phyloP scores from a whole-genome alignment of 345 rosid genomes.

The Eucalyptus viminalis region DNA sequence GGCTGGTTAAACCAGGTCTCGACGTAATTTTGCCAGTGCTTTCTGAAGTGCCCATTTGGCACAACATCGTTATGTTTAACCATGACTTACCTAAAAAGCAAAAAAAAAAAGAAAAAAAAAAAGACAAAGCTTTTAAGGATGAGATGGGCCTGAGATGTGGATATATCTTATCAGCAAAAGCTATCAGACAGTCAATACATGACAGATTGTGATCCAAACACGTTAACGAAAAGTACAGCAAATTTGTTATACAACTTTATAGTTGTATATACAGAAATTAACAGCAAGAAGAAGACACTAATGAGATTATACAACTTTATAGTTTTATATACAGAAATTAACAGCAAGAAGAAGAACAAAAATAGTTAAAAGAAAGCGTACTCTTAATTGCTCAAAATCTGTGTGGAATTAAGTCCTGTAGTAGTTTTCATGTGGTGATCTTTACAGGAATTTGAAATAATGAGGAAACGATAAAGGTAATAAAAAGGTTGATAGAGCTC shows the following conservation, averaged over 20 bases:
- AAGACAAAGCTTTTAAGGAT: neutral
- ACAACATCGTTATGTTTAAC: constrained; percentile 75
- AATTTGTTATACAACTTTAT: neutral
- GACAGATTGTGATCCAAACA: neutral
- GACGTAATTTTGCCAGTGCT: constrained; percentile 86
- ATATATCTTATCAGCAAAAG: neutral
- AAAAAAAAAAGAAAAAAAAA: too few relatives aligned
- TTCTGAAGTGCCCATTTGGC: constrained; percentile 69
- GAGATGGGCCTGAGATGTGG: neutral
- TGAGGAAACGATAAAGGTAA: neutral
- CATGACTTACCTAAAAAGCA: constrained; percentile 34
- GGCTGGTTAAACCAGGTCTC: constrained; percentile 90
- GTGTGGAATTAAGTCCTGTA: neutral
- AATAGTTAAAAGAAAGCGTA: too few relatives aligned
- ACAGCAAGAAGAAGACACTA: neutral
- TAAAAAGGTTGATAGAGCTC: neutral
- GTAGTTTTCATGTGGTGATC: neutral
- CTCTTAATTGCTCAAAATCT: too few relatives aligned
- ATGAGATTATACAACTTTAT: neutral
- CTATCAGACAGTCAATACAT: neutral
- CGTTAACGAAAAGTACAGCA: neutral
- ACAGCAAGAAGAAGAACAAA: neutral
- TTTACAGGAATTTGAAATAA: neutral
- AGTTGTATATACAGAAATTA: too few relatives aligned
- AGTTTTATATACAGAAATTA: neutral